Conservation (phyloP, 768 basidiomycete species). For the Favolaschia claudopus region DNA sequence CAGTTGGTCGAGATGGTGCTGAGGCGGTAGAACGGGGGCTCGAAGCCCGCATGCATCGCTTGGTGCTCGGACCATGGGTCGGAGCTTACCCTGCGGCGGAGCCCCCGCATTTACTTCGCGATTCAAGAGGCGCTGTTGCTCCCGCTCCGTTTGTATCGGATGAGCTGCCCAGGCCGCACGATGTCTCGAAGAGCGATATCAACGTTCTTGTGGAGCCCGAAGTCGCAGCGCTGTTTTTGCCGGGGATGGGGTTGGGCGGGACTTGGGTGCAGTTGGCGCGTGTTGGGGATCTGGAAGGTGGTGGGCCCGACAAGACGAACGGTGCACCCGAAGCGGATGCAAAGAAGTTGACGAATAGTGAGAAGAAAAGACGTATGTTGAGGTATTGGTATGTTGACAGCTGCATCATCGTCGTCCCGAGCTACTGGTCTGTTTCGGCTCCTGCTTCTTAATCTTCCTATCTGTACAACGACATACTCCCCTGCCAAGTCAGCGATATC, state of each 20-base stretch:
- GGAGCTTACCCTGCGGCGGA: conserved; percentile 45
- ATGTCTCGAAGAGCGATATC: conserved; percentile 28
- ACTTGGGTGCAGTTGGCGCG: conserved; percentile 44
- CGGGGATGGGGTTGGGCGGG: conserved; percentile 42
- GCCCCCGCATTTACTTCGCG: conserved; percentile 46
- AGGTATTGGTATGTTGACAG: conserved; percentile 22
- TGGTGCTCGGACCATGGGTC: conserved; percentile 48
- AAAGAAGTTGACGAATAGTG: background rate
- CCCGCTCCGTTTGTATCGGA: conserved; percentile 4
- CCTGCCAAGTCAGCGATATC: too few relatives aligned
- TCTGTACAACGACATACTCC: too few relatives aligned
- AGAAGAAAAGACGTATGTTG: background rate
- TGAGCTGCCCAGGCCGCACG: conserved; percentile 4
- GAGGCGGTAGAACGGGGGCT: conserved; percentile 48
- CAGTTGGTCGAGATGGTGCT: conserved; percentile 30
- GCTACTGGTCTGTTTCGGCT: conserved; percentile 13
- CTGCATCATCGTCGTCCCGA: conserved; percentile 13
- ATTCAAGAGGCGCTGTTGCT: conserved; percentile 43
- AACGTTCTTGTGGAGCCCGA: conserved; percentile 36
- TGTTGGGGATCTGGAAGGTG: conserved; percentile 6
- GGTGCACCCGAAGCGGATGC: background rate
- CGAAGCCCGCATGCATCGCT: conserved; percentile 15
- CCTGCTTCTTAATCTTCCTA: background rate
- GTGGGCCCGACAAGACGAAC: background rate
- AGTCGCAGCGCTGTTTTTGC: conserved; percentile 20